Conservation (phyloP, 1,139 yeast species). For the Wickerhamomyces sp. region DNA sequence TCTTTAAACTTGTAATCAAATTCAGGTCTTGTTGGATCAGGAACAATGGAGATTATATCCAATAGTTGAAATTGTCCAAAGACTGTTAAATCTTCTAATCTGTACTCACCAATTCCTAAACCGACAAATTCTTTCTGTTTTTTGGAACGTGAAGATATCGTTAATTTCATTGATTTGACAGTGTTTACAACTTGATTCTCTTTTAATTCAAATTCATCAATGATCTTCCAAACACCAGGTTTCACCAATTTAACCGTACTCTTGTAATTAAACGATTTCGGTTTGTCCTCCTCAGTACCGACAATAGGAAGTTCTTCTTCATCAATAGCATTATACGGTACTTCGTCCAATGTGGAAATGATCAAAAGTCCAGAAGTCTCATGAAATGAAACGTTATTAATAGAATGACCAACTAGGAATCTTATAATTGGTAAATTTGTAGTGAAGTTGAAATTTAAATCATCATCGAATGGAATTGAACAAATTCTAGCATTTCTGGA, state of each 20-base stretch:
- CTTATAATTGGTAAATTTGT: slow-evolving; percentile 58
- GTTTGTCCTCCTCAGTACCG: slow-evolving; percentile 48
- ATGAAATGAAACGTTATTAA: slow-evolving; percentile 69
- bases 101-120: slow-evolving; percentile 70
- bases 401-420: slow-evolving; percentile 53
- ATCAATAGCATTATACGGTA: slow-evolving; percentile 63
- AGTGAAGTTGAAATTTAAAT: slow-evolving; percentile 44
- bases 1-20: slow-evolving; percentile 75
- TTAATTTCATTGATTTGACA: slow-evolving; percentile 28
- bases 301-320: slow-evolving; percentile 68
- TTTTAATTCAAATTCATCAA: slow-evolving; percentile 63
- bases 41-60: slow-evolving; percentile 80
- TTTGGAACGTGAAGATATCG: slow-evolving; percentile 43
- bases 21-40: slow-evolving; percentile 86
- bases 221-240: slow-evolving; percentile 66
- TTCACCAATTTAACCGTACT: slow-evolving; percentile 65
- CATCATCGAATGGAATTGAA: slow-evolving; percentile 38
- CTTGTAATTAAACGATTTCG: slow-evolving; percentile 49
- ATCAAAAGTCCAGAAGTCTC: slow-evolving; percentile 61
- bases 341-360: slow-evolving; percentile 55
- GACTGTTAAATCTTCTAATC: slow-evolving; percentile 81
- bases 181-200: slow-evolving; percentile 58
- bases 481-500: slow-evolving; percentile 69
- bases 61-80: slow-evolving; percentile 73
- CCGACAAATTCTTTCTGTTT: slow-evolving; percentile 65